Evolutionary conservation across 176 grass and related monocot species (phyloP), one percentile per base, ranked within the genome.

Genomic region (Typha latifolia): DNA sequence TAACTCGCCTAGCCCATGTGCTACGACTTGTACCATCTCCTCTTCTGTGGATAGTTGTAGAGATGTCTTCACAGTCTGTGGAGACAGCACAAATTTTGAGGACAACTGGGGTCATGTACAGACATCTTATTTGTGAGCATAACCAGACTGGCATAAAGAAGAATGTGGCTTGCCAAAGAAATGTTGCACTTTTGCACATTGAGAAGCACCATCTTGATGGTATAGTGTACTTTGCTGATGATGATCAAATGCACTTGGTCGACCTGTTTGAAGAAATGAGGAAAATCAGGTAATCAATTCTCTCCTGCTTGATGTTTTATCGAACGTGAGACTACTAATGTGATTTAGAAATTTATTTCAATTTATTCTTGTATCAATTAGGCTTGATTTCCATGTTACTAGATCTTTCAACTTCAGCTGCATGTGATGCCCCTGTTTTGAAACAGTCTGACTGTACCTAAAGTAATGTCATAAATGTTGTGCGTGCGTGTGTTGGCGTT

Each of bases 151-250:
- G 74, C 64, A 63, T 65, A 64, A 84, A 77, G 4, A 84, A 89
- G 69, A 92, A 83, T 73, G 74, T 78, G 56, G 84, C 82, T 29
- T 91, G 85, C 71, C 90, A 90, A 69, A 84, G 83, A 79, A 97
- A 97, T 76, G 84, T 81, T 67, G 93, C 85, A 37, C 75, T 97
- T 47, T 89, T 75, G 82, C 88, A 92, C 81, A 80, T 97, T 21
- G 90, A 97, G 65, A 91, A 86, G 66, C 88, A 97, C 73, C 88
- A 73, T 82, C 89, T 97, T 74, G 89, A 92, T 80, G 93, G 93
- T 57, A 86, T 97, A 75, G 79, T 97, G 50, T 84, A 97, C 72
- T 97, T 97, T 73, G 88, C 93, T 8, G 85, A 97, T 19, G 93
- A 97, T 69, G 89, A 89, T 49, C 82, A 84, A 12, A 73, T 87